Evolutionary conservation across 345 rosid genomes (phyloP).

Genomic region (Aquilaria sinensis): DNA sequence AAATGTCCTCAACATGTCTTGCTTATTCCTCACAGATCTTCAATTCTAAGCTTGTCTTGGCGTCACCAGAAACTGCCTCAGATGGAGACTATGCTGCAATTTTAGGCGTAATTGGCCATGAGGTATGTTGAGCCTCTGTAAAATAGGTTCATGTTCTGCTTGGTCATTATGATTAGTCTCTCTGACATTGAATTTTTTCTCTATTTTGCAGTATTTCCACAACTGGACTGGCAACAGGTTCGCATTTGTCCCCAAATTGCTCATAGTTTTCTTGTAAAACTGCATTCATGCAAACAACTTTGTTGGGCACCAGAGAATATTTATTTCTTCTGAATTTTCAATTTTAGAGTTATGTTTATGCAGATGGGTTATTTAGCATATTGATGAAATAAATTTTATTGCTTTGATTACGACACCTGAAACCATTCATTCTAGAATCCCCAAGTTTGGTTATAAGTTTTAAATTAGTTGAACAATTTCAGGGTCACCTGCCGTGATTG

Average conservation of each 20-base stretch:
- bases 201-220: constrained; percentile 85
- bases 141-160: not conserved
- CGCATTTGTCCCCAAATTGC: constrained; percentile 11
- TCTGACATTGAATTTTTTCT: constrained; percentile 18
- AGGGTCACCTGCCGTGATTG: constrained; percentile 99
- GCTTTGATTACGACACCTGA: not conserved
- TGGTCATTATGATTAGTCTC: constrained; percentile 1
- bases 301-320: constrained; percentile 5
- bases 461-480: constrained; percentile 19
- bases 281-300: not conserved
- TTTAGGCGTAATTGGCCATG: constrained; percentile 95
- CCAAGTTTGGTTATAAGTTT: constrained; percentile 1
- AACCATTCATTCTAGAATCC: not conserved
- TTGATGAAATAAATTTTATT: not conserved
- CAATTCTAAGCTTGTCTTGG: constrained; percentile 96
- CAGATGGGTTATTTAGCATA: not conserved
- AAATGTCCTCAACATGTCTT: constrained; percentile 11
- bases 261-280: not conserved
- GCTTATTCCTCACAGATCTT: constrained; percentile 58
- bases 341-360: constrained; percentile 2
- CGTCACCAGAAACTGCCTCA: constrained; percentile 96
- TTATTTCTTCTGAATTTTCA: constrained; percentile 5
- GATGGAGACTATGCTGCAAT: constrained; percentile 97
- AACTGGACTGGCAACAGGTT: constrained; percentile 99
- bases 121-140: constrained; percentile 43